Percentiles rank a stretch among this genome's conserved stretches.
phyloP scores from a whole-genome alignment of 192 early-diverging fungal species.

The Rhizophagus sp. region DNA sequence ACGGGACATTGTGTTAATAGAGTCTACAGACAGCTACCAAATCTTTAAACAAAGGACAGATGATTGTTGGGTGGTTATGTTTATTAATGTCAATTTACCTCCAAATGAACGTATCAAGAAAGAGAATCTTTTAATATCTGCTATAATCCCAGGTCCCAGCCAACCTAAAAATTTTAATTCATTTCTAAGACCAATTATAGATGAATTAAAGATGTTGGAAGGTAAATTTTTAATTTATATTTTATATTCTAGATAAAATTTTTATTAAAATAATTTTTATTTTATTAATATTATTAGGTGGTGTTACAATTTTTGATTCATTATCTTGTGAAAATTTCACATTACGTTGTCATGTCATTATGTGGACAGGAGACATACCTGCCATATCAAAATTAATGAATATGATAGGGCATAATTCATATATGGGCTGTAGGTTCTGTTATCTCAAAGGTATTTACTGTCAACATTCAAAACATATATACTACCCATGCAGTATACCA shows the following conservation, averaged over 20 bases:
- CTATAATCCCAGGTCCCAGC: neutral
- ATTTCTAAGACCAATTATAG: neutral
- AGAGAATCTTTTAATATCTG: neutral
- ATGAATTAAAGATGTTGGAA: neutral
- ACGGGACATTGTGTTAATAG: no score
- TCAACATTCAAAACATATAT: neutral
- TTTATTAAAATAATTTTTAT: neutral
- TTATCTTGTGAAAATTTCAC: neutral
- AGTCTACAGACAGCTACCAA: no score
- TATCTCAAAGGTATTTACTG: neutral
- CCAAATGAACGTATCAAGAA: neutral
- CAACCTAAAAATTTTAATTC: neutral
- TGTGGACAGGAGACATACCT: neutral
- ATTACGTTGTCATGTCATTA: neutral
- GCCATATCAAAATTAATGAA: slow-evolving; percentile 1
- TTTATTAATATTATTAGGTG: neutral
- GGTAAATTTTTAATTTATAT: neutral
- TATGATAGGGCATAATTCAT: neutral
- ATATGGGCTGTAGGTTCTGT: slow-evolving; percentile 2
- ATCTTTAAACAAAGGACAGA: no score
- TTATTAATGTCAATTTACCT: neutral
- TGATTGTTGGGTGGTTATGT: slow-evolving; percentile 1
- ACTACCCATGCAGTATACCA: neutral
- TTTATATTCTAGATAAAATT: neutral
- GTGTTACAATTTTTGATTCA: neutral